phyloP scores from a whole-genome alignment of 1,284 basidiomycete species.

The Amylostereum chailletii region DNA sequence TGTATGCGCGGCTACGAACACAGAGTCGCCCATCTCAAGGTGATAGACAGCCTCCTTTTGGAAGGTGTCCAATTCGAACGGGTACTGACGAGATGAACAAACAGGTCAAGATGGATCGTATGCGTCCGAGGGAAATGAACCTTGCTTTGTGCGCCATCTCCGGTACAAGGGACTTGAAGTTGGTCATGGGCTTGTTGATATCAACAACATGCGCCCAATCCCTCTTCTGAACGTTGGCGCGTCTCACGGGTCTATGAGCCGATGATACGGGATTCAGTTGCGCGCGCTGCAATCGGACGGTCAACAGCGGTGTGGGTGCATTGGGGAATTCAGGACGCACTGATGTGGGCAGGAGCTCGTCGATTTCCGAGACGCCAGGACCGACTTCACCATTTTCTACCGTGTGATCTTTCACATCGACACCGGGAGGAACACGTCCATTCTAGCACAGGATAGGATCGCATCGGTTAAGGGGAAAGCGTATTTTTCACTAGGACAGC shows the following conservation, averaged over 20 bases:
- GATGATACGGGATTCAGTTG: conserved; percentile 46
- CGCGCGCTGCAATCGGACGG: conserved; percentile 22
- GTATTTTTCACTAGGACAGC: too few relatives aligned
- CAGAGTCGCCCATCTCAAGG: conserved; percentile 94
- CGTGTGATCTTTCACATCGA: conserved; percentile 6
- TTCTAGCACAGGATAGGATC: conserved; percentile 15
- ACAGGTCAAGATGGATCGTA: background rate
- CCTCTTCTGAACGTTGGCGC: conserved; percentile 58
- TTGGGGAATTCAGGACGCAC: conserved; percentile 31
- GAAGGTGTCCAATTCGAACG: conserved; percentile 83
- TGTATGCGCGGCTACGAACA: conserved; percentile 98
- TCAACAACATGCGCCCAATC: conserved; percentile 99
- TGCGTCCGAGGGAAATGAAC: background rate
- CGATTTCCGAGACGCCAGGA: conserved; percentile 46
- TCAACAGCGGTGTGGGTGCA: conserved; percentile 4
- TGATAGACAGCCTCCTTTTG: conserved; percentile 99
- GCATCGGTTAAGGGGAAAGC: conserved; percentile 14
- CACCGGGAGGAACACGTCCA: conserved; percentile 9
- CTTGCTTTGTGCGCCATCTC: conserved; percentile 81
- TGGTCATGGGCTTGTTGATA: conserved; percentile 81
- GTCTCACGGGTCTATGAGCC: conserved; percentile 28
- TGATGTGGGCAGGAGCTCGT: conserved; percentile 74
- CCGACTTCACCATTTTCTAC: conserved; percentile 11
- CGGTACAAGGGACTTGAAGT: conserved; percentile 84
- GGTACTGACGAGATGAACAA: conserved; percentile 45